Percentiles rank a stretch among this genome's conserved stretches.
phyloP scores from a whole-genome alignment of 495 filamentous ascomycete species.

The Physcia stellaris region DNA sequence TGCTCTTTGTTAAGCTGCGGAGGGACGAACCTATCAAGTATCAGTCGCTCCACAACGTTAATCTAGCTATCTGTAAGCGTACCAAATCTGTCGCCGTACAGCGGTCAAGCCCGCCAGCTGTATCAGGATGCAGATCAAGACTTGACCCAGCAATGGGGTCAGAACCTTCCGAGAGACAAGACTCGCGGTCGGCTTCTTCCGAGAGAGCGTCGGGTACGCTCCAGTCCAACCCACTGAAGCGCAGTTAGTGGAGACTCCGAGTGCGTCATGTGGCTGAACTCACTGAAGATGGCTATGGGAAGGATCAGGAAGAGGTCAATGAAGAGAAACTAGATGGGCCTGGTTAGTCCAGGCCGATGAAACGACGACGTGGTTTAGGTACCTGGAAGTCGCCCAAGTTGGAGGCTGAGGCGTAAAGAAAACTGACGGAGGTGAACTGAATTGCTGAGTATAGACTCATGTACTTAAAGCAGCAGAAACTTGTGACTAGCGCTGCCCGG shows the following conservation, averaged over 20 bases:
- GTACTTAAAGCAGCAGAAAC: constrained; percentile 99
- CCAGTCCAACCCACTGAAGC: constrained; percentile 85
- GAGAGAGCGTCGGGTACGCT: constrained; percentile 61
- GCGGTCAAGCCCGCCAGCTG: constrained; percentile 60
- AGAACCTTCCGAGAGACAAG: constrained; percentile 90
- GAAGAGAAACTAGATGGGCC: constrained; percentile 56
- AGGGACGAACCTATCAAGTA: constrained; percentile 52
- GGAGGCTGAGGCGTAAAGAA: constrained; percentile 87
- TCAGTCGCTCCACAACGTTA: constrained; percentile 5
- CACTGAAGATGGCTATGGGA: constrained; percentile 92
- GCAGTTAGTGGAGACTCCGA: constrained; percentile 10
- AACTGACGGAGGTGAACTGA: constrained; percentile 97
- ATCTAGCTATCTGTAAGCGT: constrained; percentile 10
- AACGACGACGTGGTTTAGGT: constrained; percentile 5
- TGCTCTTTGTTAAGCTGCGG: constrained; percentile 61
- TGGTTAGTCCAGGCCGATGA: background rate
- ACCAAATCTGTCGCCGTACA: constrained; percentile 71
- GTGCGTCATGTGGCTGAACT: constrained; percentile 19
- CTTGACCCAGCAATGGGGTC: constrained; percentile 79
- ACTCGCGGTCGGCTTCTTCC: constrained; percentile 80
- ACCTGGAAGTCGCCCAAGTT: constrained; percentile 96
- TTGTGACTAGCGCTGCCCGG: constrained; percentile 85
- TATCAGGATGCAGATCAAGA: constrained; percentile 62
- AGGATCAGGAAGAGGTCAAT: constrained; percentile 89
- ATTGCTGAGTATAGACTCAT: constrained; percentile 99